Base-by-base conservation (phyloP, 1,139 yeast genomes). In the Yamadazyma kanchanaburiensis region DNA sequence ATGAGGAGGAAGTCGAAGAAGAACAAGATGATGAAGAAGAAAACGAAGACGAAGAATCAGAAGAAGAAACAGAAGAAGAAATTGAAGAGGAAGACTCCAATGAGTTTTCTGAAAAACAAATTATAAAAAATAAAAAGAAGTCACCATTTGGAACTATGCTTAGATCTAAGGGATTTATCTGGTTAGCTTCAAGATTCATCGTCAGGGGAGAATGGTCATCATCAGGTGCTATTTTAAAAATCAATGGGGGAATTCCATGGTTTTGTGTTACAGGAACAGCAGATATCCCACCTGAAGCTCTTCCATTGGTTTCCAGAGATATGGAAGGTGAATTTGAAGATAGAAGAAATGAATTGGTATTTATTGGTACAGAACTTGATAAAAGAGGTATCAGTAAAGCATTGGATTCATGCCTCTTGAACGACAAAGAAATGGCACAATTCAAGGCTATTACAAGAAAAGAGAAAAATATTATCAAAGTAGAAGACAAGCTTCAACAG, bases 141-240 rank as follows among this genome's bases (percentile, higher is more conserved):
- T 22, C 25, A 5, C 12, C 13, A 6, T 22, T 22, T 12, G 25
- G 15, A 6, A 22, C 25, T n/a, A 22, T 22, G 25, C 15, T 22
- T 6, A 22, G 25, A 13, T 22, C 25, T 12, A 22, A 22, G 12
- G 25, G 25, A 12, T 22, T 22, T n/a, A 10, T 22, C 15, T 22
- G 25, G 25, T 22, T 22, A 15, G 25, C 25, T 11, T 22, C 25
- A 6, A 22, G 25, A n/a, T 22, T 12, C 12, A 22, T 22, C 9
- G 25, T 22, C 14, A 22, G 25, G n/a, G 25, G 25, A 11, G 25
- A 22, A 22, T 22, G 25, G 25, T 22, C 25, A 6, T 10, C 13
- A 12, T 14, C 25, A 11, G 25, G 25, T 6, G 15, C 25, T 6
- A 22, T 22, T 14, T 22, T 22, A n/a, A 22, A 14, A 5, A 6